phyloP scores from a whole-genome alignment of 257 asterid species.

The Primulina eburnea region DNA sequence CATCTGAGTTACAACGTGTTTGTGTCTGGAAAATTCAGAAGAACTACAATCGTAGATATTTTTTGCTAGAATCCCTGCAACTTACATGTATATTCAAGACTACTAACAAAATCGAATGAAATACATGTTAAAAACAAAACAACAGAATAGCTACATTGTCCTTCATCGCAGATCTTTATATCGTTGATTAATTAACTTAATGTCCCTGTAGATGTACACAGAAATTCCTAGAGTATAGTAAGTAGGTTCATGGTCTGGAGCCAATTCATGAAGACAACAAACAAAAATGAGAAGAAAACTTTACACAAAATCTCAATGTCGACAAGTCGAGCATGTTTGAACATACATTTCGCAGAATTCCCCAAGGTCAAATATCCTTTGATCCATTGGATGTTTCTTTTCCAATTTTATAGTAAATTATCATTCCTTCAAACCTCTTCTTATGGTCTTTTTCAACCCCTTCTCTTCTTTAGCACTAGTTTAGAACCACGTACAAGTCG shows the following conservation, averaged over 20 bases:
- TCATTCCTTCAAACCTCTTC: slow-evolving; percentile 9
- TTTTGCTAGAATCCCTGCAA: too few species aligned
- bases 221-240: slow-evolving; percentile 12
- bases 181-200: slow-evolving; percentile 11
- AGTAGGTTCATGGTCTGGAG: not conserved
- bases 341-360: slow-evolving; percentile 5
- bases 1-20: not conserved
- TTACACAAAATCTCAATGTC: slow-evolving; percentile 6
- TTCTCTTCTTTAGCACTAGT: not conserved
- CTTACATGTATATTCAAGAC: too few species aligned
- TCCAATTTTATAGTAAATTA: slow-evolving; percentile 14
- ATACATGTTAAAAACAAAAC: too few species aligned
- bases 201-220: not conserved
- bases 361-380: slow-evolving; percentile 7
- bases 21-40: not conserved
- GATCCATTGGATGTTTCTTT: slow-evolving; percentile 10
- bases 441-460: slow-evolving; percentile 14
- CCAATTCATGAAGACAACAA: slow-evolving; percentile 17
- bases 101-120: not conserved
- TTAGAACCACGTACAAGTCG: slow-evolving; percentile 1
- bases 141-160: not conserved
- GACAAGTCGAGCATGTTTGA: slow-evolving; percentile 2
- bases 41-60: not conserved
- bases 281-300: slow-evolving; percentile 1
- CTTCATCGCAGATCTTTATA: not conserved